Percentiles rank a stretch among this genome's conserved stretches.
phyloP scores from a whole-genome alignment of 176 grass and related monocot species.

The Hyparrhenia diplandra region DNA sequence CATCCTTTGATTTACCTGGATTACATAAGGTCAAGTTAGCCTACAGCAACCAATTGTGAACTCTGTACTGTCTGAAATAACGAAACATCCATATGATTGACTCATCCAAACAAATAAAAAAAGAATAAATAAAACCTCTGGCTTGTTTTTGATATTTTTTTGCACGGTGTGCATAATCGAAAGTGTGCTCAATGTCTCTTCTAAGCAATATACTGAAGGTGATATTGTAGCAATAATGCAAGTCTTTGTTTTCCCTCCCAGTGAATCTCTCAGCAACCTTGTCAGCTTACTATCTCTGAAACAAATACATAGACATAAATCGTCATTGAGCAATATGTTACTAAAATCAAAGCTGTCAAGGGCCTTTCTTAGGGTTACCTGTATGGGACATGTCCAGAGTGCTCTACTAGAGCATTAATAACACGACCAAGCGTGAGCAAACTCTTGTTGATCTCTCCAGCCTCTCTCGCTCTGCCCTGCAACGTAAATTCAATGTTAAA shows the following conservation, averaged over 20 bases:
- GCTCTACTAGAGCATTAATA: conserved; percentile 98
- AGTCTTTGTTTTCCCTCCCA: conserved; percentile 99
- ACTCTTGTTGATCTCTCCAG: conserved; percentile 99
- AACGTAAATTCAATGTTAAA: conserved; percentile 46
- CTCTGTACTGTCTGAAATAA: conserved; percentile 8
- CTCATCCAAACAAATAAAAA: conserved; percentile 16
- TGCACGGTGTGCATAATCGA: conserved; percentile 98
- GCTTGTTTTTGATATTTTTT: conserved; percentile 99
- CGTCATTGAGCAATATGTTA: neutral
- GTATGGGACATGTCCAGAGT: conserved; percentile 95
- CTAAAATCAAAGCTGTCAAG: conserved; percentile 9
- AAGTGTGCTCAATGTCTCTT: conserved; percentile 96
- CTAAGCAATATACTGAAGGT: conserved; percentile 89
- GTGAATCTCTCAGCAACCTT: conserved; percentile 91
- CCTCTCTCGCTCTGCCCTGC: conserved; percentile 99
- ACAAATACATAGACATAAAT: conserved; percentile 25
- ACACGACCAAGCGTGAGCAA: conserved; percentile 95
- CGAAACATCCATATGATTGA: neutral
- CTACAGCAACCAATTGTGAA: neutral
- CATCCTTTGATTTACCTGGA: conserved; percentile 96
- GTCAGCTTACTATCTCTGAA: conserved; percentile 99
- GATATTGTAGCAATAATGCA: conserved; percentile 99
- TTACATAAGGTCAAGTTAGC: conserved; percentile 17
- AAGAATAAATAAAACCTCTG: conserved; percentile 58
- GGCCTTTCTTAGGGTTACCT: conserved; percentile 45